These are phyloP conservation scores for Acer yangbiense DNA, from an alignment of 345 rosid species.

Conservation along the genomic window DNA sequence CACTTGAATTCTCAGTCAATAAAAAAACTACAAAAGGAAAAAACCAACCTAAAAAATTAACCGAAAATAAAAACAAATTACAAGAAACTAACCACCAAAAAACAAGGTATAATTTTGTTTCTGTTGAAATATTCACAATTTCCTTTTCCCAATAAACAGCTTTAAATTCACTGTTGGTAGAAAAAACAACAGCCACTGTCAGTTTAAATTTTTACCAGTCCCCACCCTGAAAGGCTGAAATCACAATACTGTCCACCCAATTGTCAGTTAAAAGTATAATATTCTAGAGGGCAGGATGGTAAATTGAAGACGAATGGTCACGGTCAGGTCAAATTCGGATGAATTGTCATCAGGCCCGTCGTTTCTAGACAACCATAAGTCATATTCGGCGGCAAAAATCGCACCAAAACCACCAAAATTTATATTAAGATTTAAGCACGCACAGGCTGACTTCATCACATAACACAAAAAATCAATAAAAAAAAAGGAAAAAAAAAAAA, in stretches of 20 bases:
- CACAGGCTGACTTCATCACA: slow-evolving; percentile 34
- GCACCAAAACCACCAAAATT: too few species aligned
- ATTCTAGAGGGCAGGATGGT: slow-evolving; percentile 4
- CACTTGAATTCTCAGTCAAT: background rate
- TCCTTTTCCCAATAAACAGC: background rate
- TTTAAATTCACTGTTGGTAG: background rate
- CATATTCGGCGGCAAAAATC: slow-evolving; percentile 41
- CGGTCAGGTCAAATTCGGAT: slow-evolving; percentile 21
- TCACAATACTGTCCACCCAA: background rate
- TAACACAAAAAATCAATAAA: background rate
- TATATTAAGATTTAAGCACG: slow-evolving; percentile 6
- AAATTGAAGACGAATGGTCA: slow-evolving; percentile 14
- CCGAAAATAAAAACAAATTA: background rate
- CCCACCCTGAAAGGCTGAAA: background rate
- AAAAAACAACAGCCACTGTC: background rate
- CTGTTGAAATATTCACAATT: background rate
- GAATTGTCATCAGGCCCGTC: slow-evolving; percentile 24
- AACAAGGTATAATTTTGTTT: background rate
- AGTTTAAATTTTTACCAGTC: background rate
- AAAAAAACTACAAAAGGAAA: background rate
- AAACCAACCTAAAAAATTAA: background rate
- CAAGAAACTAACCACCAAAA: background rate
- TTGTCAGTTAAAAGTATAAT: background rate
- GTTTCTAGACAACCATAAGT: slow-evolving; percentile 29
- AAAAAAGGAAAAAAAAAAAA: slow-evolving; percentile 1